A percentile compares a stretch with the other conserved stretches of the same genome.
These are phyloP conservation scores for Zostera marina DNA, from an alignment of 116 monocot species.

Conservation along the genomic window DNA sequence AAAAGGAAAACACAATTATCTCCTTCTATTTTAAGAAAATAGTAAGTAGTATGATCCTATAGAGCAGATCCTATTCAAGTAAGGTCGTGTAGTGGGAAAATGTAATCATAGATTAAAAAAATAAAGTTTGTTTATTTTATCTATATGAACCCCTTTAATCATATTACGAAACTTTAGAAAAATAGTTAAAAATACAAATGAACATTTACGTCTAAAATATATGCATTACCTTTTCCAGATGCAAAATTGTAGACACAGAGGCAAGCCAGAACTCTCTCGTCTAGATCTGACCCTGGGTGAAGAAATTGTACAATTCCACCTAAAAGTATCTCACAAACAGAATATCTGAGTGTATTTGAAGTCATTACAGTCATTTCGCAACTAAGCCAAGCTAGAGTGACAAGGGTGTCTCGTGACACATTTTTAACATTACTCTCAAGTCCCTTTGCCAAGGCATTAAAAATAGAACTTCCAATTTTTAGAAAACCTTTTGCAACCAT, in stretches of 20 bases:
- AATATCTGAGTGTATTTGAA: constrained; percentile 42
- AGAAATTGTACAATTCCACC: constrained; percentile 49
- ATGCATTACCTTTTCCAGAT: constrained; percentile 66
- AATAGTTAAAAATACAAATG: too few species aligned
- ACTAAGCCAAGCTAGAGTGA: constrained; percentile 71
- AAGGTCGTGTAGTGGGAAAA: too few species aligned
- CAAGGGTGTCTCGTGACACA: constrained; percentile 57
- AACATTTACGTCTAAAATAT: background rate
- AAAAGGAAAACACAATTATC: too few species aligned
- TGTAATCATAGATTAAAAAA: too few species aligned
- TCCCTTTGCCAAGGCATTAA: constrained; percentile 59
- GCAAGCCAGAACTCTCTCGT: constrained; percentile 80
- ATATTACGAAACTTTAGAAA: background rate
- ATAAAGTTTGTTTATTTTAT: too few species aligned
- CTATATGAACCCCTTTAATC: background rate
- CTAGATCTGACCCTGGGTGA: constrained; percentile 79
- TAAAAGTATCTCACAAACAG: constrained; percentile 60
- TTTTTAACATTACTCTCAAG: constrained; percentile 56
- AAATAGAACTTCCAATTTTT: constrained; percentile 35
- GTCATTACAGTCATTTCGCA: constrained; percentile 37
- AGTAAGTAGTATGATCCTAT: too few species aligned
- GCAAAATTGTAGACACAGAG: constrained; percentile 73
- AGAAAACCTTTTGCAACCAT: constrained; percentile 46
- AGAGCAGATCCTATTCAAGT: too few species aligned
- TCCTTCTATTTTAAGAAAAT: too few species aligned